These are phyloP conservation scores for Verticillium nonalfalfae DNA, from an alignment of 2,329 filamentous ascomycete genomes.

Conservation along the genomic window DNA sequence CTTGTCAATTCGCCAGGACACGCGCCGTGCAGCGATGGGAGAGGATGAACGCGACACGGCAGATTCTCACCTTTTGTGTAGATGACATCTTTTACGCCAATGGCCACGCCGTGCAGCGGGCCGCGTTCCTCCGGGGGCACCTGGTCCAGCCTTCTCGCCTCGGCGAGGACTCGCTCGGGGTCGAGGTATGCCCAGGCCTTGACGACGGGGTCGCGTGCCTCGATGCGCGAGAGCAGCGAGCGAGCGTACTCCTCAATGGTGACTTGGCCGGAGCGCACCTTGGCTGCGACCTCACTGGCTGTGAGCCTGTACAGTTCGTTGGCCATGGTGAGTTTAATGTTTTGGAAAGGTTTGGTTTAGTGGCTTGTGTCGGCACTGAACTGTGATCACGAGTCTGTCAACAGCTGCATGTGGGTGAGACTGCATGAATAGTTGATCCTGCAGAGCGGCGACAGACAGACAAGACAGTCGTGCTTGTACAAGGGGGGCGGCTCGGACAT, in stretches of 20 bases:
- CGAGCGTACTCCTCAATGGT: slow-evolving; percentile 42
- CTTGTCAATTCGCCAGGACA: not conserved
- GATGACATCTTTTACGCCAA: slow-evolving; percentile 58
- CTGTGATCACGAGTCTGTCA: not conserved
- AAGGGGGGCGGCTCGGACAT: too few relatives aligned
- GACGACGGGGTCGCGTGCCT: slow-evolving; percentile 34
- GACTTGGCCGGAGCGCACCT: slow-evolving; percentile 30
- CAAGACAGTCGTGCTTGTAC: too few relatives aligned
- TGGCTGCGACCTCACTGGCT: slow-evolving; percentile 31
- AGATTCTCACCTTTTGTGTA: slow-evolving; percentile 38
- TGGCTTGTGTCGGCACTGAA: not conserved
- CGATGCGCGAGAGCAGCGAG: slow-evolving; percentile 38
- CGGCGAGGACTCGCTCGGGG: slow-evolving; percentile 36
- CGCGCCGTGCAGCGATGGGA: too few relatives aligned
- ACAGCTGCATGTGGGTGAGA: too few relatives aligned
- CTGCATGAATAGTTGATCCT: too few relatives aligned
- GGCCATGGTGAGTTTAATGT: not conserved
- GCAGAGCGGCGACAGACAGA: too few relatives aligned
- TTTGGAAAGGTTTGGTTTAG: not conserved
- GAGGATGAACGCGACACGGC: too few relatives aligned
- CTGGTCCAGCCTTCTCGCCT: slow-evolving; percentile 43
- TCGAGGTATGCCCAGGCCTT: slow-evolving; percentile 45
- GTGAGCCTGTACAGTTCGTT: slow-evolving; percentile 19
- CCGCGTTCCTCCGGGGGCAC: slow-evolving; percentile 41
- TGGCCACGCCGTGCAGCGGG: slow-evolving; percentile 48